These are phyloP conservation scores for Hapsidospora chrysogenum DNA, from an alignment of 495 filamentous ascomycete genomes.

Conservation along the genomic window DNA sequence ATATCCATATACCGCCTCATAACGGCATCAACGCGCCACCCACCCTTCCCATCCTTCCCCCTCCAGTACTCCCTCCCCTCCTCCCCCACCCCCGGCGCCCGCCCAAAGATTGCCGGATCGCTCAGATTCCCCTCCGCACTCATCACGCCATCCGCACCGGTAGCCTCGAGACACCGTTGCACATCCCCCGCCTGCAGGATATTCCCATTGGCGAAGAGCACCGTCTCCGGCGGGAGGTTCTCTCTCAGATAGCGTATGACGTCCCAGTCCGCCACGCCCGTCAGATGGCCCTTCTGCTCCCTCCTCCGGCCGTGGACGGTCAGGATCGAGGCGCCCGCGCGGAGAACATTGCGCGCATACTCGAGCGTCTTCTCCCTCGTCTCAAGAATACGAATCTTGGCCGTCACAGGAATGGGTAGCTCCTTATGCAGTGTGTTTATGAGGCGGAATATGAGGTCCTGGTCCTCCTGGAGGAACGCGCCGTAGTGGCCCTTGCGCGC, in stretches of 20 bases:
- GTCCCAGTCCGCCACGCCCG: constrained; percentile 83
- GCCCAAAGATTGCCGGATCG: constrained; percentile 74
- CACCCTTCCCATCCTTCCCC: constrained; percentile 62
- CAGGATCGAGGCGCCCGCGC: constrained; percentile 79
- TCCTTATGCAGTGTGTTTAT: constrained; percentile 59
- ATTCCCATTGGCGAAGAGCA: constrained; percentile 95
- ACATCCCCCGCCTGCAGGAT: constrained; percentile 72
- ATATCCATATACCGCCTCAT: constrained; percentile 83
- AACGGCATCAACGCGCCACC: constrained; percentile 78
- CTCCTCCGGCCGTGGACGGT: constrained; percentile 79
- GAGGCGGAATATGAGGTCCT: constrained; percentile 59
- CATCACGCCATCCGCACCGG: constrained; percentile 88
- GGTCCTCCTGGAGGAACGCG: constrained; percentile 87
- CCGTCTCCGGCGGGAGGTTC: constrained; percentile 67
- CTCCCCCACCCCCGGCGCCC: constrained; percentile 41
- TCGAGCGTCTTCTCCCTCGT: constrained; percentile 70
- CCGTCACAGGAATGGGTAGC: constrained; percentile 73
- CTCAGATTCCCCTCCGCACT: constrained; percentile 85
- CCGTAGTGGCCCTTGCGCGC: constrained; percentile 82
- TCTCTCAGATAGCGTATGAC: constrained; percentile 69
- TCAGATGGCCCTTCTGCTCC: constrained; percentile 93
- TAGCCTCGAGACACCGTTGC: constrained; percentile 61
- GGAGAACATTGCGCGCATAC: constrained; percentile 78
- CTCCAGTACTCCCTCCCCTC: constrained; percentile 73
- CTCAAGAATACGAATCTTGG: constrained; percentile 86